These are phyloP conservation scores for Bassia scoparia DNA, from an alignment of 148 eudicot species.

Conservation along the genomic window DNA sequence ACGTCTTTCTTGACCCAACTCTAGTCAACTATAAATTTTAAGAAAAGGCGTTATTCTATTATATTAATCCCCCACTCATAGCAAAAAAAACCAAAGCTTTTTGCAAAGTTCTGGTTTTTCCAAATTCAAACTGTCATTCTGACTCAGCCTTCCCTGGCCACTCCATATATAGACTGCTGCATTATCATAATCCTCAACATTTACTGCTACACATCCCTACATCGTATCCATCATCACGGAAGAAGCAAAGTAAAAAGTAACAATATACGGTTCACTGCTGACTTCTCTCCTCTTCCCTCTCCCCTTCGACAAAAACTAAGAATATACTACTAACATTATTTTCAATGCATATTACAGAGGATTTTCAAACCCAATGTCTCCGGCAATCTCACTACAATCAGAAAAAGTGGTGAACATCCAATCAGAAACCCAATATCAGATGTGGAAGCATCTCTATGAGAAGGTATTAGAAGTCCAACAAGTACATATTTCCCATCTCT, in stretches of 20 bases:
- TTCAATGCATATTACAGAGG: conserved; percentile 22
- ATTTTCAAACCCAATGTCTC: conserved; percentile 25
- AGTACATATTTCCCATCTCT: conserved; percentile 58
- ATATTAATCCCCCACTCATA: background rate
- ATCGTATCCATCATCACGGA: conserved; percentile 13
- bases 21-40: conserved; percentile 27
- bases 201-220: background rate
- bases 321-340: conserved; percentile 3
- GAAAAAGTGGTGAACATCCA: conserved; percentile 6
- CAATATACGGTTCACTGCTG: background rate
- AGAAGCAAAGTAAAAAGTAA: conserved; percentile 13
- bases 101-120: conserved; percentile 25
- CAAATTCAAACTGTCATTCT: conserved; percentile 21
- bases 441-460: conserved; percentile 61
- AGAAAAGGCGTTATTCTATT: background rate
- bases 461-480: conserved; percentile 58
- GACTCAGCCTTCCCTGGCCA: conserved; percentile 12
- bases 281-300: conserved; percentile 4
- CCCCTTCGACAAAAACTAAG: background rate
- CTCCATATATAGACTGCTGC: conserved; percentile 24
- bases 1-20: conserved; percentile 30
- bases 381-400: conserved; percentile 21
- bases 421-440: conserved; percentile 35
- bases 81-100: conserved; percentile 19
- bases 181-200: conserved; percentile 19